Evolutionary conservation across 805 yeast species (phyloP).

Genomic region (Clavispora phyllophila): DNA sequence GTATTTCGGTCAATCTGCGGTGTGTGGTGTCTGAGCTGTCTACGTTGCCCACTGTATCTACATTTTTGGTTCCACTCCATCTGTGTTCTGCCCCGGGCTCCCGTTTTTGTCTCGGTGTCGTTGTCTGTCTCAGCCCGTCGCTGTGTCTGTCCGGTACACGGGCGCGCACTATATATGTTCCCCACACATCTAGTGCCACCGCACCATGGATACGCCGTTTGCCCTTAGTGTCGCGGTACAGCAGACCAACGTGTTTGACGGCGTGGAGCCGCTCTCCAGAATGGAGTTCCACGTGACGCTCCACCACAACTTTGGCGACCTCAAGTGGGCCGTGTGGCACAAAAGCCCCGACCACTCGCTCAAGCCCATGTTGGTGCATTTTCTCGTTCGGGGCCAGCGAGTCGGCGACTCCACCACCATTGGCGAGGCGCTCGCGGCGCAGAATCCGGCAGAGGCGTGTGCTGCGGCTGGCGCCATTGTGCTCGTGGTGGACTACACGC

Average conservation of each 20-base stretch:
- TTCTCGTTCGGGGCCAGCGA: constrained; percentile 9
- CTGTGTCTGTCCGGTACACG: too few species aligned
- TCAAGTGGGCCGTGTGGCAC: constrained; percentile 26
- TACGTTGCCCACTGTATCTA: too few species aligned
- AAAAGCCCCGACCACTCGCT: constrained; percentile 19
- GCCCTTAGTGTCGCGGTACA: constrained; percentile 2
- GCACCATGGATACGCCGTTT: constrained; percentile 10
- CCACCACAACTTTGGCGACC: constrained; percentile 19
- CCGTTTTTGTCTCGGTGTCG: too few species aligned
- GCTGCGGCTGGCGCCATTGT: background rate
- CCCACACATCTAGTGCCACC: constrained; percentile 5
- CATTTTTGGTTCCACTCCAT: too few species aligned
- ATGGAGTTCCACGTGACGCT: constrained; percentile 18
- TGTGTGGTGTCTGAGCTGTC: too few species aligned
- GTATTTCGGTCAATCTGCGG: too few species aligned
- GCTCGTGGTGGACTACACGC: constrained; percentile 22
- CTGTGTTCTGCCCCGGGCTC: too few species aligned
- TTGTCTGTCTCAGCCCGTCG: too few species aligned
- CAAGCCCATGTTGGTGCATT: constrained; percentile 21
- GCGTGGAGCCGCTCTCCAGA: background rate
- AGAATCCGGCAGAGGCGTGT: constrained; percentile 1
- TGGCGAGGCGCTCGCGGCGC: constrained; percentile 8
- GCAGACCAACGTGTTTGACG: constrained; percentile 2
- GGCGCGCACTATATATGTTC: background rate
- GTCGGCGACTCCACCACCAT: constrained; percentile 12